These are phyloP conservation scores for Aureoboletus auriporus DNA, from an alignment of 768 basidiomycete species.

Conservation along the genomic window DNA sequence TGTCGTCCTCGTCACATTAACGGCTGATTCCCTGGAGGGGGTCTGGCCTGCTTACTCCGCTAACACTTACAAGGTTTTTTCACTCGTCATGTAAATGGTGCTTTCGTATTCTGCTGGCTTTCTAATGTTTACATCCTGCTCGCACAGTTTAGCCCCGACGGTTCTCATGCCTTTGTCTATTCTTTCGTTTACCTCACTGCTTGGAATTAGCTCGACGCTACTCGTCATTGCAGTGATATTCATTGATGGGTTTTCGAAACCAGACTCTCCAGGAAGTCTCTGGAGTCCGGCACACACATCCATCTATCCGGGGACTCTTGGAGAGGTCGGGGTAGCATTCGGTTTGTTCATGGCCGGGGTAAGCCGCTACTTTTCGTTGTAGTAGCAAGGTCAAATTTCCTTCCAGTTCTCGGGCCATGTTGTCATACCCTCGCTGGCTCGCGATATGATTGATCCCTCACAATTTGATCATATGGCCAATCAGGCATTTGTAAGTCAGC, in stretches of 20 bases:
- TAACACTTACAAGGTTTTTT: constrained; percentile 71
- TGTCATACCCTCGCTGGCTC: constrained; percentile 83
- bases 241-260: constrained; percentile 76
- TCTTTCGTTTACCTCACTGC: constrained; percentile 83
- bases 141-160: constrained; percentile 71
- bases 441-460: constrained; percentile 83
- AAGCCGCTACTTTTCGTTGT: constrained; percentile 20
- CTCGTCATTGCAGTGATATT: constrained; percentile 74
- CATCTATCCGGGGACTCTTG: constrained; percentile 46
- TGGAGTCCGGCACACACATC: constrained; percentile 71
- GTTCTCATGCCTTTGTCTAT: constrained; percentile 82
- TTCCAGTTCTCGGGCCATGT: constrained; percentile 85
- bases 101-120: not conserved
- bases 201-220: constrained; percentile 78
- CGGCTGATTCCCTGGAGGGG: constrained; percentile 79
- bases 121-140: constrained; percentile 1
- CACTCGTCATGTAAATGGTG: constrained; percentile 59
- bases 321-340: constrained; percentile 72
- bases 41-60: constrained; percentile 66
- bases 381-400: not conserved
- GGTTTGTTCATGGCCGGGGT: constrained; percentile 93
- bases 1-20: constrained; percentile 84
- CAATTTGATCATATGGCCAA: constrained; percentile 82
- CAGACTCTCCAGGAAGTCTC: constrained; percentile 73
- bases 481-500: constrained; percentile 69